phyloP scores from a whole-genome alignment of 345 rosid genomes.

The Kernera saxatilis region DNA sequence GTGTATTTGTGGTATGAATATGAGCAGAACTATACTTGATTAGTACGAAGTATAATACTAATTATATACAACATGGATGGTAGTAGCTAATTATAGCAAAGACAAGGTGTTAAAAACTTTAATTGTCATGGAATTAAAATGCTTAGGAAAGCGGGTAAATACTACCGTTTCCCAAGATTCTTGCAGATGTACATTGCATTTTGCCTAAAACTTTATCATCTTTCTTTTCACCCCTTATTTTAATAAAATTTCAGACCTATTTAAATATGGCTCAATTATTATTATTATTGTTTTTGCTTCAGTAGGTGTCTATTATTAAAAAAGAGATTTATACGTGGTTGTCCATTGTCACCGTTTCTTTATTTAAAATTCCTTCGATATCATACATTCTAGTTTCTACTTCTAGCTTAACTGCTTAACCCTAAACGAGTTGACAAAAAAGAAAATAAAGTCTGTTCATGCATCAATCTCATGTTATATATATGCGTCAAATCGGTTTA shows the following conservation, averaged over 20 bases:
- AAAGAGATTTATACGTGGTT: conserved; percentile 17
- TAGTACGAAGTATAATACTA: background rate
- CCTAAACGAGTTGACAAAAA: conserved; percentile 4
- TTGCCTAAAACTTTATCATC: conserved; percentile 17
- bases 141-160: conserved; percentile 22
- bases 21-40: background rate
- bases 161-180: conserved; percentile 11
- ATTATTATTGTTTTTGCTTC: conserved; percentile 3
- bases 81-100: conserved; percentile 22
- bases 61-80: conserved; percentile 17
- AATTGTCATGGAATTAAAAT: background rate
- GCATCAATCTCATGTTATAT: conserved; percentile 7
- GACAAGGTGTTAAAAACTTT: conserved; percentile 11
- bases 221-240: background rate
- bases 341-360: conserved; percentile 16
- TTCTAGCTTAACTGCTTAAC: no score
- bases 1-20: background rate
- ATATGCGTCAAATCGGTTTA: conserved; percentile 1
- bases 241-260: background rate
- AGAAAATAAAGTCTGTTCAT: background rate
- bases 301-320: background rate
- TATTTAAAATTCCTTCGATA: background rate
- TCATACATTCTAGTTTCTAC: background rate
- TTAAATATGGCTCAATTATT: background rate
- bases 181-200: conserved; percentile 31